Conservation (phyloP, 192 early-diverging fungal genomes). For the Phycomyces nitens region DNA sequence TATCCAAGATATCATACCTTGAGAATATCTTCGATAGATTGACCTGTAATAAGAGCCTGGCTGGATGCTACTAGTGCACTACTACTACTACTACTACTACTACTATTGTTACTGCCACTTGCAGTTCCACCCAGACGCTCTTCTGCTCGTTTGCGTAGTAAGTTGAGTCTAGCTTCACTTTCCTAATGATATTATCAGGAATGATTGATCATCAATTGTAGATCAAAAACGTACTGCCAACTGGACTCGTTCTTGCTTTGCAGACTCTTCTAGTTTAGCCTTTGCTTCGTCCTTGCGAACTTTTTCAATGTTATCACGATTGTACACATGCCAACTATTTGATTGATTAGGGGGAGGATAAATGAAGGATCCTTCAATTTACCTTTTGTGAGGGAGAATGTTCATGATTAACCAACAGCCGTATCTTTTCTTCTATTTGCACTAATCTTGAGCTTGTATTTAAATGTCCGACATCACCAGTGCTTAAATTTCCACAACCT, state of each 20-base stretch:
- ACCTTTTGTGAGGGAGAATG: slow-evolving; percentile 69
- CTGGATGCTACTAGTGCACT: background rate
- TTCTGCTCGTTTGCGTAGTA: slow-evolving; percentile 48
- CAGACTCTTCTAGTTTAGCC: slow-evolving; percentile 54
- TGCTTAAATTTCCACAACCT: no score
- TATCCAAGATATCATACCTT: background rate
- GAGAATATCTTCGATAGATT: slow-evolving; percentile 56
- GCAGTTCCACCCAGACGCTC: slow-evolving; percentile 3
- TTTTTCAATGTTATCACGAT: slow-evolving; percentile 62
- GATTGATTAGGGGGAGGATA: background rate
- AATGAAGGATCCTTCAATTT: background rate
- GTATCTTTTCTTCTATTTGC: no score
- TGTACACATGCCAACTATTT: slow-evolving; percentile 74
- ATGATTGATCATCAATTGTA: background rate
- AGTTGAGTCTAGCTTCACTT: slow-evolving; percentile 52
- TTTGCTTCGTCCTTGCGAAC: slow-evolving; percentile 68
- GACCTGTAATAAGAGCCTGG: slow-evolving; percentile 37
- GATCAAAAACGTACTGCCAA: slow-evolving; percentile 49
- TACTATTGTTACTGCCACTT: background rate
- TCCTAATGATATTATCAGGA: slow-evolving; percentile 38
- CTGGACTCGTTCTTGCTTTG: slow-evolving; percentile 41
- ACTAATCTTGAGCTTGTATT: no score
- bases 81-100: no score
- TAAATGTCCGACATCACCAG: no score
- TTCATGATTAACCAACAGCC: slow-evolving; percentile 39